Percentiles rank a stretch among this genome's conserved stretches.
These are phyloP conservation scores for Knoxia roxburghii DNA, from an alignment of 257 asterid species.

Conservation along the genomic window DNA sequence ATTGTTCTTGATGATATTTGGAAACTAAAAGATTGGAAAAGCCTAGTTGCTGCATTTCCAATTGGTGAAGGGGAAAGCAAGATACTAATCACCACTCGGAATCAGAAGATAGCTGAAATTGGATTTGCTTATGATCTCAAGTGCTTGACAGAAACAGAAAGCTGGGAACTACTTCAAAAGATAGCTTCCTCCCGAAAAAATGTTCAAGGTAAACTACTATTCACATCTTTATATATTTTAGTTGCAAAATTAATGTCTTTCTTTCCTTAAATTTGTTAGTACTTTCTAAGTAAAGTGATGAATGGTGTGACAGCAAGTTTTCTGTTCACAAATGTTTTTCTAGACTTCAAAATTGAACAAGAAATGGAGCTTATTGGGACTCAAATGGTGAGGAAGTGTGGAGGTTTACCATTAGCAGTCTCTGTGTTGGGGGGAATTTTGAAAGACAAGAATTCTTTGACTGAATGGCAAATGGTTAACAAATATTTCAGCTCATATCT, in stretches of 20 bases:
- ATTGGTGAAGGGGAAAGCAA: not conserved
- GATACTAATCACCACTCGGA: not conserved
- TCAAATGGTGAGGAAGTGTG: slow-evolving; percentile 13
- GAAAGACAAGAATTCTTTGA: too few species aligned
- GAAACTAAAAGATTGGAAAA: not conserved
- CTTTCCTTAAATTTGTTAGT: too few species aligned
- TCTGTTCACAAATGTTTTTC: not conserved
- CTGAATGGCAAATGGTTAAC: too few species aligned
- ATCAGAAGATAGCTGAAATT: not conserved
- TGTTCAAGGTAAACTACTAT: not conserved
- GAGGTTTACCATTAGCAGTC: slow-evolving; percentile 19
- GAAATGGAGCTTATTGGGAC: slow-evolving; percentile 1
- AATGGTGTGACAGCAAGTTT: too few species aligned
- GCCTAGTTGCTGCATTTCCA: not conserved
- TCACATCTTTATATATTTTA: too few species aligned
- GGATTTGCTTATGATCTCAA: not conserved
- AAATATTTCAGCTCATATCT: too few species aligned
- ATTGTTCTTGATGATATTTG: too few species aligned
- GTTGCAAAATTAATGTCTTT: not conserved
- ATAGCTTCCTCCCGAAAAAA: not conserved
- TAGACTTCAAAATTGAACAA: not conserved
- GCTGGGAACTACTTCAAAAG: not conserved
- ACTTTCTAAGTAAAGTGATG: too few species aligned
- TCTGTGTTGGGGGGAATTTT: too few species aligned
- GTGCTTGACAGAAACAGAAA: not conserved